These are phyloP conservation scores for Tetrahymena malaccensis DNA, from an alignment of 73 alveolate genomes.

Conservation along the genomic window DNA sequence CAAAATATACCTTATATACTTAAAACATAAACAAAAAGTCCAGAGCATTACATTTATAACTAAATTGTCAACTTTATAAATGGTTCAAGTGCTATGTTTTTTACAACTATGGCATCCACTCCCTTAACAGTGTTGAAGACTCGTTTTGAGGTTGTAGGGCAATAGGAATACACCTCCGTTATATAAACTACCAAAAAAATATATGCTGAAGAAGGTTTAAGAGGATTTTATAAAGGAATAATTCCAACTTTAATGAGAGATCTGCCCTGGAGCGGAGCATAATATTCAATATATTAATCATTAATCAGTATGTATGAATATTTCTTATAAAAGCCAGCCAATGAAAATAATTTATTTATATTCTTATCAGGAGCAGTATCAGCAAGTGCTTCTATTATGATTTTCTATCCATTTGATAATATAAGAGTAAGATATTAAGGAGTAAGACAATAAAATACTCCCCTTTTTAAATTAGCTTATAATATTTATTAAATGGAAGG, in stretches of 20 bases:
- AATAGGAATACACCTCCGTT: background rate
- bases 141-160: slow-evolving; percentile 13
- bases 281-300: slow-evolving; percentile 8
- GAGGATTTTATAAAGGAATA: slow-evolving; percentile 25
- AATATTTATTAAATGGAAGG: background rate
- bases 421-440: slow-evolving; percentile 14
- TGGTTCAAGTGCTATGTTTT: slow-evolving; percentile 3
- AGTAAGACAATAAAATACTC: background rate
- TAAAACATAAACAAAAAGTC: background rate
- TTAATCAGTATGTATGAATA: background rate
- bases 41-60: slow-evolving; percentile 7
- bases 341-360: background rate
- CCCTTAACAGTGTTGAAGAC: slow-evolving; percentile 14
- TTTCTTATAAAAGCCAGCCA: background rate
- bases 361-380: background rate
- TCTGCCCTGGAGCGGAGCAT: slow-evolving; percentile 14
- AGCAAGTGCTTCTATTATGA: background rate
- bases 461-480: background rate
- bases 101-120: slow-evolving; percentile 1
- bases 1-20: slow-evolving; percentile 1
- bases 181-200: slow-evolving; percentile 4
- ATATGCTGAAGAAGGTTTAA: slow-evolving; percentile 19
- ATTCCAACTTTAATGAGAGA: slow-evolving; percentile 24
- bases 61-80: background rate
- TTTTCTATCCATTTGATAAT: slow-evolving; percentile 29